These are phyloP conservation scores for Hansenula anomala DNA, from an alignment of 1,139 yeast genomes.

Conservation along the genomic window DNA sequence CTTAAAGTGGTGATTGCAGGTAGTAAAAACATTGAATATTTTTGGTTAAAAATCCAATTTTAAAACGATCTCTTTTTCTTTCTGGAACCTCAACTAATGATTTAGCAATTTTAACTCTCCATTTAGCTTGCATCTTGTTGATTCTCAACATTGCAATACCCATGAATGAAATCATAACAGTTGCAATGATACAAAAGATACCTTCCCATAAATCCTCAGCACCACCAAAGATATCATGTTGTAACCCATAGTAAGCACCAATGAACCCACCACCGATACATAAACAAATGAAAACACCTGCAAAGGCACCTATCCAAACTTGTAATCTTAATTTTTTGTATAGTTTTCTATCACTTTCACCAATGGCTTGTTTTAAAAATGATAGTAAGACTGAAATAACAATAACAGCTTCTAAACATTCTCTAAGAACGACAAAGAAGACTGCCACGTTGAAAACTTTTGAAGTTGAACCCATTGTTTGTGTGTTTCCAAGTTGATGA, in stretches of 20 bases:
- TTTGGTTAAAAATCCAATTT: conserved; percentile 37
- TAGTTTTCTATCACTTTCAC: conserved; percentile 20
- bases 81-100: conserved; percentile 36
- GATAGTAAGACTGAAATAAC: conserved; percentile 82
- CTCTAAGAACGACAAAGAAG: conserved; percentile 83
- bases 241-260: conserved; percentile 68
- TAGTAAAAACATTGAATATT: conserved; percentile 71
- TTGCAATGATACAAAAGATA: conserved; percentile 72
- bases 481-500: not conserved
- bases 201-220: conserved; percentile 95
- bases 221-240: conserved; percentile 75
- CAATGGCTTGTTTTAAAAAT: conserved; percentile 60
- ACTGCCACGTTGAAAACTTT: conserved; percentile 44
- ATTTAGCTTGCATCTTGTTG: conserved; percentile 81
- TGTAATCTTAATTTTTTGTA: conserved; percentile 49
- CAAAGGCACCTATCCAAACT: conserved; percentile 79
- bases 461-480: conserved; percentile 10
- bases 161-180: conserved; percentile 81
- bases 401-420: conserved; percentile 82
- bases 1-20: conserved; percentile 82
- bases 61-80: conserved; percentile 29
- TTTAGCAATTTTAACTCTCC: conserved; percentile 39
- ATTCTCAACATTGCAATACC: conserved; percentile 82
- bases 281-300: conserved; percentile 72
- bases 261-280: conserved; percentile 73